These are phyloP conservation scores for Mycosphaerelloides madeirae DNA, from an alignment of 2,329 filamentous ascomycete genomes.

Conservation along the genomic window DNA sequence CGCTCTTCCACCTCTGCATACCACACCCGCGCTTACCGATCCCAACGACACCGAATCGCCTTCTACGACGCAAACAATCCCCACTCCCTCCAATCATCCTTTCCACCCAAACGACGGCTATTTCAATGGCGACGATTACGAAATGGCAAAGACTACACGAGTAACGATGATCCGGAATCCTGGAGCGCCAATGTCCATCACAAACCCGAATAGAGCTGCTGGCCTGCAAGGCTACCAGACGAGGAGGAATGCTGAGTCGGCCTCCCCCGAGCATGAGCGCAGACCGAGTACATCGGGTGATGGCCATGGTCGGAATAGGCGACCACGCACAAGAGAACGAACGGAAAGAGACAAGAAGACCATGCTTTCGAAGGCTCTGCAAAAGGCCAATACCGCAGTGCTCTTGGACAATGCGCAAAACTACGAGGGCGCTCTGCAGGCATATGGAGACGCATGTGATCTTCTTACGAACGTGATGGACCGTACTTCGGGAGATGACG, in stretches of 20 bases:
- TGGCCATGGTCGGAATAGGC: conserved; percentile 5
- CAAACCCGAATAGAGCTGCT: conserved; percentile 8
- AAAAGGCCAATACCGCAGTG: conserved; percentile 94
- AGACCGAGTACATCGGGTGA: conserved; percentile 13
- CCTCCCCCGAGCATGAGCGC: conserved; percentile 13
- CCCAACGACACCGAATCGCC: conserved; percentile 30
- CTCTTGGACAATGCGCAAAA: conserved; percentile 95
- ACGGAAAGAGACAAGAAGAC: conserved; percentile 65
- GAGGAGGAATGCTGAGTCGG: conserved; percentile 8
- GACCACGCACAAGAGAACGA: conserved; percentile 36
- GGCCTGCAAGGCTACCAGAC: conserved; percentile 12
- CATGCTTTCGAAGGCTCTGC: conserved; percentile 91
- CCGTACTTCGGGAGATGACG: conserved; percentile 77
- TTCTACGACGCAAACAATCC: conserved; percentile 27
- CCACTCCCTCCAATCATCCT: conserved; percentile 30
- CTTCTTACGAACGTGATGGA: conserved; percentile 83
- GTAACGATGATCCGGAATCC: conserved; percentile 22
- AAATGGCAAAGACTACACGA: conserved; percentile 21
- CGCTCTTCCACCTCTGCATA: conserved; percentile 32
- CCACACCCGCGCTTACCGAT: conserved; percentile 25
- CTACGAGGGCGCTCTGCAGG: conserved; percentile 82
- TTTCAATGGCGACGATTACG: conserved; percentile 26
- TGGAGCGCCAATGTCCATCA: conserved; percentile 21
- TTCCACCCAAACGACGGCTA: conserved; percentile 27
- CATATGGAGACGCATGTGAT: conserved; percentile 85